phyloP scores from a whole-genome alignment of 208 protist genomes.

The Acanthamoeba triangularis region DNA sequence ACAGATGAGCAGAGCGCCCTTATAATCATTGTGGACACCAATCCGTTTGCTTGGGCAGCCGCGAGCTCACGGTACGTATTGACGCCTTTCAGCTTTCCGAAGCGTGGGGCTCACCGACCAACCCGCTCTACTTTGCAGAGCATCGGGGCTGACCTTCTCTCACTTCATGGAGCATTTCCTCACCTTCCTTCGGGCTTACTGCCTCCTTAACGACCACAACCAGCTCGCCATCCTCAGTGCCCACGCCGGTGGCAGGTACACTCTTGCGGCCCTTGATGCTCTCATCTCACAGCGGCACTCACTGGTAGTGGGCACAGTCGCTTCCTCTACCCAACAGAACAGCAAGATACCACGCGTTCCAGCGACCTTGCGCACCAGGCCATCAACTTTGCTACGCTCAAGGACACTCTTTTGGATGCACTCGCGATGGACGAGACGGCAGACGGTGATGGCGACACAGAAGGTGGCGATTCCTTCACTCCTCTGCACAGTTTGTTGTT shows the following conservation, averaged over 20 bases:
- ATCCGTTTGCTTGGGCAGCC: constrained; percentile 8
- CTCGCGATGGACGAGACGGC: neutral
- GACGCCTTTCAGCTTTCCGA: too few relatives aligned
- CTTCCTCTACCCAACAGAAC: neutral
- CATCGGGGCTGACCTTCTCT: neutral
- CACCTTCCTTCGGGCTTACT: constrained; percentile 20
- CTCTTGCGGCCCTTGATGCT: neutral
- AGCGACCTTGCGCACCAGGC: neutral
- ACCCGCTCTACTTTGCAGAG: neutral
- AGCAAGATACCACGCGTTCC: neutral
- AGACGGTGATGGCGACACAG: neutral
- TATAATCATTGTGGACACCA: constrained; percentile 15
- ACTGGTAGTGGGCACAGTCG: neutral
- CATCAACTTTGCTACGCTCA: neutral
- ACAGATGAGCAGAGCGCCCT: constrained; percentile 5
- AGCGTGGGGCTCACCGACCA: neutral
- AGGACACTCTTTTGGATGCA: neutral
- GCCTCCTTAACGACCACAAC: constrained; percentile 40
- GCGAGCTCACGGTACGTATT: neutral
- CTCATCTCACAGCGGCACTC: neutral
- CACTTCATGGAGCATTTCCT: constrained; percentile 11
- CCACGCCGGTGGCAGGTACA: neutral
- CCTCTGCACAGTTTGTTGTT: too few relatives aligned
- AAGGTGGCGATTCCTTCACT: too few relatives aligned
- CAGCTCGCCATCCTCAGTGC: constrained; percentile 29